phyloP scores from a whole-genome alignment of 495 filamentous ascomycete genomes.

The Aspergillus heteromorphus region DNA sequence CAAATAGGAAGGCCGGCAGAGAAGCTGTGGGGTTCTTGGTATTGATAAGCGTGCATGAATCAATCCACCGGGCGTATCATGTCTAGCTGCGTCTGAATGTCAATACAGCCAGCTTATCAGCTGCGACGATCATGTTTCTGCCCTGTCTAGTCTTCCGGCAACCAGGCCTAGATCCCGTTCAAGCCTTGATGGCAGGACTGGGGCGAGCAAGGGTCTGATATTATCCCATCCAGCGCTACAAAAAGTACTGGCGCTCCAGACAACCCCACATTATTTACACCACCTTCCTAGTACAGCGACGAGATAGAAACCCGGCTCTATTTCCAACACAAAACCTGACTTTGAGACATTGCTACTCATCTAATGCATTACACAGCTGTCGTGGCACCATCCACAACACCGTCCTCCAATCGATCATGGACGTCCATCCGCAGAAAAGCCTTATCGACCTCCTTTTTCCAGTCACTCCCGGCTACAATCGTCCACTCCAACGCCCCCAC shows the following conservation, averaged over 20 bases:
- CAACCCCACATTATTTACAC: not conserved
- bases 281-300: constrained; percentile 10
- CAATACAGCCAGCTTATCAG: no score
- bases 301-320: not conserved
- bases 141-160: no score
- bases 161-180: no score
- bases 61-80: no score
- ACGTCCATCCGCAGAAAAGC: constrained; percentile 74
- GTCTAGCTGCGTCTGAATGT: no score
- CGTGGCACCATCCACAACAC: constrained; percentile 11
- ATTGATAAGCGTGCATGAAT: not conserved
- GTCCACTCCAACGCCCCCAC: constrained; percentile 77
- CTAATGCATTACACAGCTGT: constrained; percentile 2
- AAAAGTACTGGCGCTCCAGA: not conserved
- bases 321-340: not conserved
- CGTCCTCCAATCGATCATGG: constrained; percentile 43
- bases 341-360: not conserved
- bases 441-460: constrained; percentile 70
- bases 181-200: no score
- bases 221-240: not conserved
- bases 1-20: constrained; percentile 28
- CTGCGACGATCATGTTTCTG: no score
- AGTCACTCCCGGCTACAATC: constrained; percentile 72
- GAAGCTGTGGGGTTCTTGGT: constrained; percentile 2
- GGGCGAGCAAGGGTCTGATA: no score